phyloP scores from a whole-genome alignment of 768 basidiomycete species.

The Mycena metata region DNA sequence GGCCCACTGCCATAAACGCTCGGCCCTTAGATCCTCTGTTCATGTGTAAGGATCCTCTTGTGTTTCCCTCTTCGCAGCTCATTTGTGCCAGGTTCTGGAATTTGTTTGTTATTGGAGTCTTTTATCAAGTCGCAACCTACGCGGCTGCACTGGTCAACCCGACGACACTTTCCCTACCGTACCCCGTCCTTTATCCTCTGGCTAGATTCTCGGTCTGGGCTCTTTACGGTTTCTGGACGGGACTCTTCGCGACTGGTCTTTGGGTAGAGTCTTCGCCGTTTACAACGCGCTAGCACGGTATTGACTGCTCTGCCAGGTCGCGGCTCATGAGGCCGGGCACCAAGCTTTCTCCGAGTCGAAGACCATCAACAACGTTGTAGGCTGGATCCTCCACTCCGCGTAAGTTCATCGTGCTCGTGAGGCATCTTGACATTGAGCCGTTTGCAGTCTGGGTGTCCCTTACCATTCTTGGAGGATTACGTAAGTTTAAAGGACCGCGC shows the following conservation, averaged over 20 bases:
- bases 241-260: slow-evolving; percentile 90
- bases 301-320: background rate
- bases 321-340: slow-evolving; percentile 96
- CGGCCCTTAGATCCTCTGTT: slow-evolving; percentile 79
- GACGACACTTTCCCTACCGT: slow-evolving; percentile 64
- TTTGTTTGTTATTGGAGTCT: slow-evolving; percentile 71
- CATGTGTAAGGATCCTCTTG: slow-evolving; percentile 74
- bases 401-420: slow-evolving; percentile 52
- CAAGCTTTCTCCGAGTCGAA: slow-evolving; percentile 96
- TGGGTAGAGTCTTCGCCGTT: slow-evolving; percentile 45
- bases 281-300: background rate
- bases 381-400: slow-evolving; percentile 94
- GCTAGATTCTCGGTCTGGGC: slow-evolving; percentile 81
- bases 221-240: slow-evolving; percentile 83
- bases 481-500: background rate
- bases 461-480: slow-evolving; percentile 98
- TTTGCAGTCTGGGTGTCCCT: slow-evolving; percentile 86
- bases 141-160: slow-evolving; percentile 75
- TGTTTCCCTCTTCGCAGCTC: slow-evolving; percentile 7
- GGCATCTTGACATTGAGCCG: slow-evolving; percentile 39
- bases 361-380: slow-evolving; percentile 90
- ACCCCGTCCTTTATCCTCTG: slow-evolving; percentile 72
- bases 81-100: slow-evolving; percentile 75
- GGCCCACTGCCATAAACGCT: slow-evolving; percentile 91
- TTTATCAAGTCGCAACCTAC: slow-evolving; percentile 77